Base-by-base conservation (phyloP, 116 monocot genomes). In the Trichopus zeylanicus region DNA sequence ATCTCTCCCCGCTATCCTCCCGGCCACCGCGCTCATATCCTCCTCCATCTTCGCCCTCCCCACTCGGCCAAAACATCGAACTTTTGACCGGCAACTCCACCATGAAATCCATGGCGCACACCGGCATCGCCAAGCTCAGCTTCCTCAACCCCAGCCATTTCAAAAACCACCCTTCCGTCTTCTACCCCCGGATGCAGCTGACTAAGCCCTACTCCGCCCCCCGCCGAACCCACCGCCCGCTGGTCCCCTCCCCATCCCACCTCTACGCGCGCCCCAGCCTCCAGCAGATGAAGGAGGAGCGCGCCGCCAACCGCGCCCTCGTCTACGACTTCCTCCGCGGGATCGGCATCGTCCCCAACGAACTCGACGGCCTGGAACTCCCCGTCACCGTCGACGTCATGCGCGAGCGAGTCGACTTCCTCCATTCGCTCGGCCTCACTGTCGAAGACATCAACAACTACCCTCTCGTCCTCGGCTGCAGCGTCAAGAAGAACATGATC, bases 401-500 rank as follows among this genome's bases (percentile, higher is more conserved):
- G 90, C 70, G 74, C 34, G 95, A 95, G 75, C 86, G 95, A 48
- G 69, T 86, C 23, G 95, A 95, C 18, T 95, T 86, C 72, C 89
- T 95, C 38, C 84, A 79, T 26, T 69, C 86, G 0, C 49, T 95
- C 21, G 95, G 90, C 29, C 86, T 95, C 31, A 79, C 83, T 22
- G 31, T 86, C 42, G 76, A 69, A 0, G 90, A 95, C 72, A 83
- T 95, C 76, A 89, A 89, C 64, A 62, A 69, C 28, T 95, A 95
- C 60, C 95, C 95, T 0, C 78, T 95, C 26, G 79, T 86, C 8
- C 80, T 95, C 16, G 95, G 95, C 13, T 95, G 95, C 65, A 89
- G 90, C 34, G 94, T 94, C 28, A 82, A 83, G 68, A 94, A 89
- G 74, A 89, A 94, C 83, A 94, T 94, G 81, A 61, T 94, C 29